phyloP scores from a whole-genome alignment of 805 yeast species.

The Lachancea lanzarotensis region DNA sequence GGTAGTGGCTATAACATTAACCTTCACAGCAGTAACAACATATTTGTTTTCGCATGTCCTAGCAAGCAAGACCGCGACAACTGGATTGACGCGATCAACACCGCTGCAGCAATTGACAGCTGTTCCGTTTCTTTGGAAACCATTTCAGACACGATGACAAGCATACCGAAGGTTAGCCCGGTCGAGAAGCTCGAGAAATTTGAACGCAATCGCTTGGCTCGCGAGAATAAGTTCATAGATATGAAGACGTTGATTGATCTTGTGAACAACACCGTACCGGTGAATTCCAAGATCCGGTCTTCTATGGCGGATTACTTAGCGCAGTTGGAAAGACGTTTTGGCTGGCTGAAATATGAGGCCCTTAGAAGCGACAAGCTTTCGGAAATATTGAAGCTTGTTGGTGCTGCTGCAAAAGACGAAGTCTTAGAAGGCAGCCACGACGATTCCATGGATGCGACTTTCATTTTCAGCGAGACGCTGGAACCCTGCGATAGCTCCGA shows the following conservation, averaged over 20 bases:
- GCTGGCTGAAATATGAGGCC: constrained; percentile 52
- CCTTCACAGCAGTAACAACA: constrained; percentile 38
- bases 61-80: constrained; percentile 42
- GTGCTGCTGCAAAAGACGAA: background rate
- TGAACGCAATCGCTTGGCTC: constrained; percentile 30
- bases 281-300: constrained; percentile 48
- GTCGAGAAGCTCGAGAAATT: constrained; percentile 34
- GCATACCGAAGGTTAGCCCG: constrained; percentile 22
- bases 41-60: constrained; percentile 38
- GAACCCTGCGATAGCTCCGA: constrained; percentile 1
- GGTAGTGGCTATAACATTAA: constrained; percentile 26
- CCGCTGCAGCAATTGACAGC: constrained; percentile 22
- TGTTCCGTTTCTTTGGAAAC: constrained; percentile 19
- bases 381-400: constrained; percentile 1
- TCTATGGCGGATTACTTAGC: constrained; percentile 39
- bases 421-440: background rate
- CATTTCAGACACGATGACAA: constrained; percentile 27
- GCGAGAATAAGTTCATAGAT: constrained; percentile 34
- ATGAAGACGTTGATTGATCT: constrained; percentile 34
- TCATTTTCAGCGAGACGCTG: constrained; percentile 17
- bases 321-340: constrained; percentile 45
- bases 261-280: constrained; percentile 46
- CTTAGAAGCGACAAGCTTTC: constrained; percentile 32
- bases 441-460: constrained; percentile 17
- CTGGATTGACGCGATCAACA: constrained; percentile 47